A percentile compares a stretch with the other conserved stretches of the same genome.
phyloP scores from a whole-genome alignment of 2,329 filamentous ascomycete genomes.

The Epichloe aotearoae region DNA sequence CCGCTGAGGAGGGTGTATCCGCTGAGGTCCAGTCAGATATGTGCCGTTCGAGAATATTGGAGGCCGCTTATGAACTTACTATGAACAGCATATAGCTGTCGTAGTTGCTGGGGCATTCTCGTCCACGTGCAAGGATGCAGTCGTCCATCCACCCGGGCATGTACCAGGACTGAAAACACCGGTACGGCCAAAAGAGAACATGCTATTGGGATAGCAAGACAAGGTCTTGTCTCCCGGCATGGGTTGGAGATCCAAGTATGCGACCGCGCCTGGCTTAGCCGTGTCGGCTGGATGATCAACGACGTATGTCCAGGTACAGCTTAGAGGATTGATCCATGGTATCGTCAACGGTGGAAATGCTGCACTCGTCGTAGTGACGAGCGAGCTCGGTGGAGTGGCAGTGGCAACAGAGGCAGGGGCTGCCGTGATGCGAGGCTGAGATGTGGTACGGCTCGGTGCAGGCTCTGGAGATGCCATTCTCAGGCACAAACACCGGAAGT shows the following conservation, averaged over 20 bases:
- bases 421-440: constrained; percentile 8
- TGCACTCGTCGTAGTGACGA: constrained; percentile 4
- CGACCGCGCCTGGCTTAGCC: constrained; percentile 17
- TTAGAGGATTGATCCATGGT: constrained; percentile 21
- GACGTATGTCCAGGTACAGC: constrained; percentile 27
- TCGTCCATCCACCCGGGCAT: constrained; percentile 28
- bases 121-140: constrained; percentile 19
- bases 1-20: constrained; percentile 22
- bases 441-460: background rate
- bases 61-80: constrained; percentile 17
- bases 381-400: background rate
- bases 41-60: background rate
- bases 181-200: constrained; percentile 23
- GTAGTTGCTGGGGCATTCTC: constrained; percentile 15
- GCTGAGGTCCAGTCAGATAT: constrained; percentile 10
- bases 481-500: background rate
- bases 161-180: constrained; percentile 27
- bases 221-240: constrained; percentile 22
- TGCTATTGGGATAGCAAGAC: constrained; percentile 27
- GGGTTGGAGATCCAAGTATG: constrained; percentile 25
- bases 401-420: background rate
- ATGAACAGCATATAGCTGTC: constrained; percentile 27
- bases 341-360: constrained; percentile 25
- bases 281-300: constrained; percentile 13
- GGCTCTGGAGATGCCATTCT: constrained; percentile 4